Evolutionary conservation across 208 protist species (phyloP).

Genomic region (Trypanosoma congolense): DNA sequence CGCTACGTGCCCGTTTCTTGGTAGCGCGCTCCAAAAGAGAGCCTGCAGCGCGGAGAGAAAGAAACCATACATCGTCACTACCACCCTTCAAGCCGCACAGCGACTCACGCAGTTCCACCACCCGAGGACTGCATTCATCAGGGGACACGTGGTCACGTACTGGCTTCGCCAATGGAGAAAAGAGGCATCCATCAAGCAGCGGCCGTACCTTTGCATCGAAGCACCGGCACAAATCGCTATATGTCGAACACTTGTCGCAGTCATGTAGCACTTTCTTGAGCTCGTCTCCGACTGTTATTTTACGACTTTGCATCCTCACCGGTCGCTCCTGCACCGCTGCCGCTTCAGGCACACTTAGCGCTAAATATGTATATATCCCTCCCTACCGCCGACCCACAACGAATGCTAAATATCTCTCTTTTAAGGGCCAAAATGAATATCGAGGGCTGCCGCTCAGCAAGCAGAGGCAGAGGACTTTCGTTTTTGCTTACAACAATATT

Average conservation of each 20-base stretch:
- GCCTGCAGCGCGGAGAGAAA: slow-evolving; percentile 46
- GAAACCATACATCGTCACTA: slow-evolving; percentile 78
- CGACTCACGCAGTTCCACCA: slow-evolving; percentile 45
- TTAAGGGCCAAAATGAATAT: too few species aligned
- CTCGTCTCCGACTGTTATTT: slow-evolving; percentile 26
- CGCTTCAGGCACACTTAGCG: too few species aligned
- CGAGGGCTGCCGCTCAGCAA: too few species aligned
- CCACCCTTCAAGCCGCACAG: slow-evolving; percentile 18
- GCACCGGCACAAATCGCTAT: slow-evolving; percentile 18
- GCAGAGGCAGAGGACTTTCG: too few species aligned
- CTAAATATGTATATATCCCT: too few species aligned
- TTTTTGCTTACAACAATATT: too few species aligned
- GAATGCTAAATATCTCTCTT: too few species aligned
- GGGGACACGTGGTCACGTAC: slow-evolving; percentile 62
- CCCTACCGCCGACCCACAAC: too few species aligned
- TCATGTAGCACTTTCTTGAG: slow-evolving; percentile 31
- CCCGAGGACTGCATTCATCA: slow-evolving; percentile 58
- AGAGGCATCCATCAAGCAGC: slow-evolving; percentile 42
- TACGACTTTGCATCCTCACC: not conserved
- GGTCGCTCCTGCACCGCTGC: not conserved
- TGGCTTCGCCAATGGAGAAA: slow-evolving; percentile 30
- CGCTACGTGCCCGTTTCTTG: slow-evolving; percentile 39
- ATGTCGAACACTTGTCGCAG: slow-evolving; percentile 18
- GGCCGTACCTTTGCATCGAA: slow-evolving; percentile 30
- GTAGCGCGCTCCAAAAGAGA: slow-evolving; percentile 40